Conservation (phyloP, 176 grass and related monocot genomes). For the Neostapfia colusana region DNA sequence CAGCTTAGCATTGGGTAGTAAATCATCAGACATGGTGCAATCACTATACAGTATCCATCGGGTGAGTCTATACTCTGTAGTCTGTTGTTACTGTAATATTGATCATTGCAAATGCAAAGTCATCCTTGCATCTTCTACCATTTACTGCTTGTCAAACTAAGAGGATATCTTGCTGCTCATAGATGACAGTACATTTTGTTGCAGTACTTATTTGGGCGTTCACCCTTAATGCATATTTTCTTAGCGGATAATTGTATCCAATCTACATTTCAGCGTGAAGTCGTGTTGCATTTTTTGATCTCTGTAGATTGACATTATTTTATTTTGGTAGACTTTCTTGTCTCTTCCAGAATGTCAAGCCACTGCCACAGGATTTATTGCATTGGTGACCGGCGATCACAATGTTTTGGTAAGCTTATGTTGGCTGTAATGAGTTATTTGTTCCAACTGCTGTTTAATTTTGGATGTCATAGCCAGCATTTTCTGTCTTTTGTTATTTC, state of each 20-base stretch:
- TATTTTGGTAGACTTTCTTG: conserved; percentile 63
- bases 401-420: conserved; percentile 52
- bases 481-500: conserved; percentile 12
- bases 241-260: neutral
- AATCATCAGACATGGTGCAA: conserved; percentile 48
- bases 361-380: conserved; percentile 63
- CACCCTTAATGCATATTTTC: conserved; percentile 4
- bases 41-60: conserved; percentile 51
- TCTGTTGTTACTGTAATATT: neutral
- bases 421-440: conserved; percentile 22
- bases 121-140: neutral
- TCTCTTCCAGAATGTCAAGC: conserved; percentile 66
- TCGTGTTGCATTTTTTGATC: conserved; percentile 12
- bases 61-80: conserved; percentile 39
- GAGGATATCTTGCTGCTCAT: neutral
- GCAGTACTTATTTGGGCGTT: neutral
- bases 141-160: conserved; percentile 12
- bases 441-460: conserved; percentile 15
- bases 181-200: neutral
- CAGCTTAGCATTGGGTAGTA: conserved; percentile 39
- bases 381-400: conserved; percentile 57
- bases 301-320: conserved; percentile 14
- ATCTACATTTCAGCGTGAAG: conserved; percentile 17
- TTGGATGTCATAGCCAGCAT: neutral
- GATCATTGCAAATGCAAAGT: neutral